These are phyloP conservation scores for Chernovozyma aurita DNA, from an alignment of 1,139 yeast species.

Conservation along the genomic window DNA sequence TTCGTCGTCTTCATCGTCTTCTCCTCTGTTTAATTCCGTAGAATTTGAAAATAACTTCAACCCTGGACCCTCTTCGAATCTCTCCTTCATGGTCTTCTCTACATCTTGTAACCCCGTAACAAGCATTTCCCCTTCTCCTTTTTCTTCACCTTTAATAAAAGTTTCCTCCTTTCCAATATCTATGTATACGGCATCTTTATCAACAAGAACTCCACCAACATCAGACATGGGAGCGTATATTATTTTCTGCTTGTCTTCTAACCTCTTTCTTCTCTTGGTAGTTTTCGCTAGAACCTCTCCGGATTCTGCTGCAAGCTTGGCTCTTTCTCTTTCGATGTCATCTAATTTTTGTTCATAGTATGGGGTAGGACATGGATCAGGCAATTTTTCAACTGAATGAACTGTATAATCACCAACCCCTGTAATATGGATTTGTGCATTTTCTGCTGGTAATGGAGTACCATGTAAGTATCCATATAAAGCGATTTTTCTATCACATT, in stretches of 20 bases:
- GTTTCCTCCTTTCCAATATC: constrained; percentile 68
- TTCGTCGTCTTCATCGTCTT: constrained; percentile 35
- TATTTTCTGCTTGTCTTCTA: constrained; percentile 90
- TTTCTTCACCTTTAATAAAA: constrained; percentile 66
- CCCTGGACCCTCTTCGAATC: constrained; percentile 62
- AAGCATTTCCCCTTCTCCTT: constrained; percentile 77
- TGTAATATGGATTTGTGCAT: constrained; percentile 86
- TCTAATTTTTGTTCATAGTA: constrained; percentile 81
- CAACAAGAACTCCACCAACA: constrained; percentile 95
- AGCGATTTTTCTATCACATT: constrained; percentile 85
- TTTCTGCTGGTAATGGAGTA: constrained; percentile 69
- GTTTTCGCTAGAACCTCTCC: constrained; percentile 55
- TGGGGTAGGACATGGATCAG: constrained; percentile 99
- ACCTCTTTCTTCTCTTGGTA: constrained; percentile 73
- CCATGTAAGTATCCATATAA: constrained; percentile 95
- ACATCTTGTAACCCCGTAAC: constrained; percentile 79
- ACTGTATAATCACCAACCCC: constrained; percentile 91
- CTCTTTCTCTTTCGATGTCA: constrained; percentile 67
- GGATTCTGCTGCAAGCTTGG: constrained; percentile 55
- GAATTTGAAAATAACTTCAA: constrained; percentile 66
- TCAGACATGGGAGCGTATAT: constrained; percentile 99
- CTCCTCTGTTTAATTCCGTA: constrained; percentile 41
- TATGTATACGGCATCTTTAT: constrained; percentile 93
- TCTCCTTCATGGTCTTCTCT: constrained; percentile 57
- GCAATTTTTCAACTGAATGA: constrained; percentile 75